Conservation (phyloP, 108 stramenopile species). For the Fistulifera pelliculosa region DNA sequence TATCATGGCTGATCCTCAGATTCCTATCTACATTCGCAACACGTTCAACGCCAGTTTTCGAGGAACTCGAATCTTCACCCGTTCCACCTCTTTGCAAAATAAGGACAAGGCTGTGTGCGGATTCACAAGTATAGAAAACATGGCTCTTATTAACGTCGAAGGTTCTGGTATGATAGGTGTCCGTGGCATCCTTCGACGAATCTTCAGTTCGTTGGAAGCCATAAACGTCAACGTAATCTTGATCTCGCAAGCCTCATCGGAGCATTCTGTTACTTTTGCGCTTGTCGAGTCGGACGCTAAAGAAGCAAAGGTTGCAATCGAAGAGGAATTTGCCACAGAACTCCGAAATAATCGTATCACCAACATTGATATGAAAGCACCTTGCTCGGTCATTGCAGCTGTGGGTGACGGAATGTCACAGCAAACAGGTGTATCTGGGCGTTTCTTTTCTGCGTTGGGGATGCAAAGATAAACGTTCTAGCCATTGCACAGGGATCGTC, state of each 20-base stretch:
- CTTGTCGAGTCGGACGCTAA: slow-evolving; percentile 37
- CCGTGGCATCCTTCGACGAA: slow-evolving; percentile 59
- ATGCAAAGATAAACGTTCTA: slow-evolving; percentile 77
- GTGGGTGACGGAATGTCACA: slow-evolving; percentile 81
- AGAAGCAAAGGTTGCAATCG: slow-evolving; percentile 48
- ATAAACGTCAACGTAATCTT: slow-evolving; percentile 65
- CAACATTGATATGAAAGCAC: slow-evolving; percentile 38
- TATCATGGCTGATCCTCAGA: slow-evolving; percentile 48
- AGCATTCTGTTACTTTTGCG: slow-evolving; percentile 82
- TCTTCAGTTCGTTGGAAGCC: slow-evolving; percentile 68
- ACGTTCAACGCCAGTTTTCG: slow-evolving; percentile 74
- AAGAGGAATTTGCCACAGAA: slow-evolving; percentile 73
- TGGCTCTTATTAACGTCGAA: slow-evolving; percentile 87
- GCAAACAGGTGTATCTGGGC: slow-evolving; percentile 67
- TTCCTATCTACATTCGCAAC: slow-evolving; percentile 86
- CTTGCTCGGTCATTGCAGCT: slow-evolving; percentile 86
- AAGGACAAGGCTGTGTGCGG: slow-evolving; percentile 68
- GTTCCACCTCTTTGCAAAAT: slow-evolving; percentile 30
- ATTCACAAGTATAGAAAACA: slow-evolving; percentile 74
- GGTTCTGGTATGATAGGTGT: slow-evolving; percentile 83
- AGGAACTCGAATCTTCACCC: slow-evolving; percentile 70
- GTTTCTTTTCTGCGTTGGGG: slow-evolving; percentile 79
- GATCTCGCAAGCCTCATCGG: slow-evolving; percentile 84
- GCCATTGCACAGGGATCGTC: slow-evolving; percentile 75
- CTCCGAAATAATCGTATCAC: slow-evolving; percentile 40